phyloP scores from a whole-genome alignment of 2,329 filamentous ascomycete species.

The Pseudopithomyces chartarum region DNA sequence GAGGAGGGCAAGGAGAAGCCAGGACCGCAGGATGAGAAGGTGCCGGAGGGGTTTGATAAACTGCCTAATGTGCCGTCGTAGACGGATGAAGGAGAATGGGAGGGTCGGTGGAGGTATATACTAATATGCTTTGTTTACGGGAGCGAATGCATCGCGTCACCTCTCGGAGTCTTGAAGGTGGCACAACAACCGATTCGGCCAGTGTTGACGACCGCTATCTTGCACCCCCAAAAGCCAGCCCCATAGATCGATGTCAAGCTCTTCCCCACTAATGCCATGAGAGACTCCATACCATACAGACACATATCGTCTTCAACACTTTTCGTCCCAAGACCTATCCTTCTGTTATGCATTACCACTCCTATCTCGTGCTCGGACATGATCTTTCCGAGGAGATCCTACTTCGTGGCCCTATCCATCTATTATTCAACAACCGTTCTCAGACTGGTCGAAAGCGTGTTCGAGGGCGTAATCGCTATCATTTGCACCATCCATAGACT shows the following conservation, averaged over 20 bases:
- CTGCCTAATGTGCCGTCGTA: not conserved
- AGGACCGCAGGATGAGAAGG: not conserved
- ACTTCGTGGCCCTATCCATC: too few species aligned
- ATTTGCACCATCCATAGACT: constrained; percentile 3
- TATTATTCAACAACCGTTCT: not conserved
- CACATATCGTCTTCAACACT: constrained; percentile 3
- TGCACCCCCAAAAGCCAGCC: too few species aligned
- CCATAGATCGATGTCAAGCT: not conserved
- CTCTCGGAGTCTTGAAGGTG: too few species aligned
- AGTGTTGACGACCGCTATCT: too few species aligned
- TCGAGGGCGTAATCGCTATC: not conserved
- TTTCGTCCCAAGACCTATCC: too few species aligned
- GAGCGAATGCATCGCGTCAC: too few species aligned
- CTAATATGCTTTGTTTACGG: too few species aligned
- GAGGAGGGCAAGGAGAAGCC: not conserved
- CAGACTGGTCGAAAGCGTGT: not conserved
- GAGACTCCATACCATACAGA: constrained; percentile 10
- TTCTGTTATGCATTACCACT: constrained; percentile 4
- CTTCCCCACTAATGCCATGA: not conserved
- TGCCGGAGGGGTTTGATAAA: not conserved
- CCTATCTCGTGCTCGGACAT: not conserved
- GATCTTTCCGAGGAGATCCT: not conserved
- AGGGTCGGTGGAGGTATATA: too few species aligned
- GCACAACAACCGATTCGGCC: too few species aligned
- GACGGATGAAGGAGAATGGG: not conserved